These are phyloP conservation scores for Symmetrospora coprosmae DNA, from an alignment of 768 basidiomycete species.

Conservation along the genomic window DNA sequence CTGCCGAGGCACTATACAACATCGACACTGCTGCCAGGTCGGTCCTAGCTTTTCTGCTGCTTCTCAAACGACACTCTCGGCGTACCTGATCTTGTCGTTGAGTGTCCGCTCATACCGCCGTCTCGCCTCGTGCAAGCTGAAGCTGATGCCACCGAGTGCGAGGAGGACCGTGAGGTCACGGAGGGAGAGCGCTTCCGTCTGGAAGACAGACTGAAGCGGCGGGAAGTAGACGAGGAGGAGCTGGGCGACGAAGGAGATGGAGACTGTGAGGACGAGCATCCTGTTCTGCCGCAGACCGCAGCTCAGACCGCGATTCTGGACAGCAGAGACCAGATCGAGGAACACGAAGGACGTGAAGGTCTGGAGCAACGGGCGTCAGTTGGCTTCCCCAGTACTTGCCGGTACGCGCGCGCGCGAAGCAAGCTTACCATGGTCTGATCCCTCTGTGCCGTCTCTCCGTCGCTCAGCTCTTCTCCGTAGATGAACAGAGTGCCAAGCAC, in stretches of 20 bases:
- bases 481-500: slow-evolving; percentile 76
- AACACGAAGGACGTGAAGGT: slow-evolving; percentile 95
- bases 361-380: slow-evolving; percentile 41
- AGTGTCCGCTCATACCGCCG: slow-evolving; percentile 59
- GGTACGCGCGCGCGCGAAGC: not conserved
- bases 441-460: slow-evolving; percentile 64
- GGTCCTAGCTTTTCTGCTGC: too few relatives aligned
- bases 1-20: not conserved
- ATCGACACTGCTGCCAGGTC: too few relatives aligned
- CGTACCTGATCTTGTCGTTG: slow-evolving; percentile 16
- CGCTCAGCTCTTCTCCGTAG: slow-evolving; percentile 66
- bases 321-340: slow-evolving; percentile 84
- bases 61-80: slow-evolving; percentile 14
- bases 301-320: slow-evolving; percentile 82
- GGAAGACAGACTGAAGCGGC: slow-evolving; percentile 79
- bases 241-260: slow-evolving; percentile 68
- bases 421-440: slow-evolving; percentile 87
- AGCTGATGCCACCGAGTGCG: slow-evolving; percentile 51
- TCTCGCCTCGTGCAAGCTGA: slow-evolving; percentile 61
- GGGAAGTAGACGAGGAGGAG: slow-evolving; percentile 78
- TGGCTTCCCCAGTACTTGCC: not conserved
- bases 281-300: slow-evolving; percentile 69
- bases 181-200: slow-evolving; percentile 63
- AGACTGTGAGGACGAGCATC: slow-evolving; percentile 79
- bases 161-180: slow-evolving; percentile 61